Conservation (phyloP, 441 rosid species). For the Iberis amara region DNA sequence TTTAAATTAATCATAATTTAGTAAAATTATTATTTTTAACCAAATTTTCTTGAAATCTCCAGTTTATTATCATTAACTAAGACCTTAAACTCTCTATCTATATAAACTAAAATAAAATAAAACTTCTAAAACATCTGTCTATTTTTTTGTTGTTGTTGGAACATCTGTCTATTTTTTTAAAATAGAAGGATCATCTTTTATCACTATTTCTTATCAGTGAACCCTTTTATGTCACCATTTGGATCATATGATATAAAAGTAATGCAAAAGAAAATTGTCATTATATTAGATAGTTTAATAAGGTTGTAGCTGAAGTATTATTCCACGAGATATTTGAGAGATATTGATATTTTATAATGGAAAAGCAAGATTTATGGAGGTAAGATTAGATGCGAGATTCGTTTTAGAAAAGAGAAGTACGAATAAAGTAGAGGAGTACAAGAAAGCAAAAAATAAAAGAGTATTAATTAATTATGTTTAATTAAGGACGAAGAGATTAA, state of each 20-base stretch:
- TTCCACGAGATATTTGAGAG: slow-evolving; percentile 16
- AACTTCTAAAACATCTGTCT: too few relatives aligned
- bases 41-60: too few relatives aligned
- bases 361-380: slow-evolving; percentile 31
- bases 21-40: too few relatives aligned
- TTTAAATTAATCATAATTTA: too few relatives aligned
- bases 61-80: too few relatives aligned
- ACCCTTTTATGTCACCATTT: neutral
- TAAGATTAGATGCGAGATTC: slow-evolving; percentile 33
- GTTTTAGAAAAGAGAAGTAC: slow-evolving; percentile 28
- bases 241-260: neutral
- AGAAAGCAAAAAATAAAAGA: slow-evolving; percentile 13
- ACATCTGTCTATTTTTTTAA: too few relatives aligned
- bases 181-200: too few relatives aligned
- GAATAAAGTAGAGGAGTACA: slow-evolving; percentile 30
- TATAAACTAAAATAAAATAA: too few relatives aligned
- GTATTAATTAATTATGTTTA: slow-evolving; percentile 23
- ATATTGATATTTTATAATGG: slow-evolving; percentile 15
- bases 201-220: neutral
- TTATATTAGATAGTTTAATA: slow-evolving; percentile 1
- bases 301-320: slow-evolving; percentile 6
- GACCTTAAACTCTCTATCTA: too few relatives aligned
- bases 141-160: too few relatives aligned
- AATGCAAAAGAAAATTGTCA: slow-evolving; percentile 1
- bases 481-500: slow-evolving; percentile 3